These are phyloP conservation scores for Orychophragmus violaceus DNA, from an alignment of 345 rosid genomes.

Conservation along the genomic window DNA sequence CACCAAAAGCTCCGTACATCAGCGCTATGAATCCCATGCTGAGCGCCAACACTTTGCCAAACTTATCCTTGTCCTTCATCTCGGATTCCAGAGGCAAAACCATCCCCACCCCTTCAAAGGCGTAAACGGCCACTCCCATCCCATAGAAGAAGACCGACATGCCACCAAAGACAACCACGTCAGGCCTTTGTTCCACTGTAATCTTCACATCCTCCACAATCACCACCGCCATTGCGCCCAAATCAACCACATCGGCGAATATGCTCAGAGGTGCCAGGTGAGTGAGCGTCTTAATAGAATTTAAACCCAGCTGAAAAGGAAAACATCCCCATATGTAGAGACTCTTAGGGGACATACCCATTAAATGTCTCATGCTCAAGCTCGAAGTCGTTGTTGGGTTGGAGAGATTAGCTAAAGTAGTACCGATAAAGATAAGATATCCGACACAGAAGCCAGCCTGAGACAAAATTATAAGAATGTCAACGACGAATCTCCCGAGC, in stretches of 20 bases:
- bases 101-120: conserved; percentile 79
- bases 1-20: conserved; percentile 63
- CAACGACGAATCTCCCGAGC: conserved; percentile 58
- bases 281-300: conserved; percentile 61
- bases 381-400: neutral
- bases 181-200: conserved; percentile 34
- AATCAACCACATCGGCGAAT: conserved; percentile 78
- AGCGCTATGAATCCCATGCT: conserved; percentile 50
- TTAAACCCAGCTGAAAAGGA: conserved; percentile 77
- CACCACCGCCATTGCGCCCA: conserved; percentile 68
- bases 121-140: conserved; percentile 73
- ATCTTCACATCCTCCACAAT: conserved; percentile 49
- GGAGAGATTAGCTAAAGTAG: conserved; percentile 42
- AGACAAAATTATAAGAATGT: conserved; percentile 55
- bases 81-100: conserved; percentile 77
- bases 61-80: conserved; percentile 47
- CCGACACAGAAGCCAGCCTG: conserved; percentile 84
- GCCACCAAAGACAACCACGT: conserved; percentile 53
- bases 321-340: conserved; percentile 63
- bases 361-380: conserved; percentile 10
- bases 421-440: conserved; percentile 66
- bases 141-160: conserved; percentile 61
- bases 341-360: conserved; percentile 44
- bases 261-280: conserved; percentile 83
- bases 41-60: conserved; percentile 46